These are phyloP conservation scores for Trifolium repens DNA, from an alignment of 306 rosid genomes.

Conservation along the genomic window DNA sequence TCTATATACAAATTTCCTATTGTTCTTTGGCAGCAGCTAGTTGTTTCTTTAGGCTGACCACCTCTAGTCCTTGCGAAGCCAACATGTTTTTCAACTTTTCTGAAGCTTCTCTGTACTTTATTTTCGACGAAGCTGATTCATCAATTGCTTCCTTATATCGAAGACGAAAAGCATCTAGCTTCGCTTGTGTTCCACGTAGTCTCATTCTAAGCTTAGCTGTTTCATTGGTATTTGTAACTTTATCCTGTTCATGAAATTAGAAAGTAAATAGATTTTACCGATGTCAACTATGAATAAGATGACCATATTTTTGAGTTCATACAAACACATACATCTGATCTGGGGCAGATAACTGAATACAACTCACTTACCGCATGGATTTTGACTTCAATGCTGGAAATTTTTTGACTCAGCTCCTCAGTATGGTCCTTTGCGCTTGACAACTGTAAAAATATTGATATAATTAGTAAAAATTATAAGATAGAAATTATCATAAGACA, in stretches of 20 bases:
- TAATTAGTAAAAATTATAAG: slow-evolving; percentile 5
- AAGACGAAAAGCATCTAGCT: slow-evolving; percentile 61
- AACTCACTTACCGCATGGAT: slow-evolving; percentile 57
- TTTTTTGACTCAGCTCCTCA: slow-evolving; percentile 61
- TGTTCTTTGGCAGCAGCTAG: slow-evolving; percentile 45
- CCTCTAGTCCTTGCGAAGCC: slow-evolving; percentile 64
- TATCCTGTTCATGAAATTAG: slow-evolving; percentile 52
- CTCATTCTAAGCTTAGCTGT: slow-evolving; percentile 66
- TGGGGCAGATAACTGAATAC: slow-evolving; percentile 13
- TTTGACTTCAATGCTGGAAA: slow-evolving; percentile 62
- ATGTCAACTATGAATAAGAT: not conserved
- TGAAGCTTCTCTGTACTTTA: slow-evolving; percentile 61
- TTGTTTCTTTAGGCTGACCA: slow-evolving; percentile 68
- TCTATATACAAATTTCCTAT: slow-evolving; percentile 12
- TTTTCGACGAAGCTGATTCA: slow-evolving; percentile 58
- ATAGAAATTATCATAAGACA: slow-evolving; percentile 30
- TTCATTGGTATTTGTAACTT: slow-evolving; percentile 49
- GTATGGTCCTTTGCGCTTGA: slow-evolving; percentile 53
- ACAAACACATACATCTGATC: slow-evolving; percentile 24
- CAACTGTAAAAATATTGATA: slow-evolving; percentile 51
- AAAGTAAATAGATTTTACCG: slow-evolving; percentile 4
- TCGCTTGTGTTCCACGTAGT: slow-evolving; percentile 73
- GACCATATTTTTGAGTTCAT: not conserved
- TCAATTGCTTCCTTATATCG: slow-evolving; percentile 59
- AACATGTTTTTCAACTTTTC: slow-evolving; percentile 61